phyloP scores from a whole-genome alignment of 1,139 yeast species.

The Hansenula anomala region DNA sequence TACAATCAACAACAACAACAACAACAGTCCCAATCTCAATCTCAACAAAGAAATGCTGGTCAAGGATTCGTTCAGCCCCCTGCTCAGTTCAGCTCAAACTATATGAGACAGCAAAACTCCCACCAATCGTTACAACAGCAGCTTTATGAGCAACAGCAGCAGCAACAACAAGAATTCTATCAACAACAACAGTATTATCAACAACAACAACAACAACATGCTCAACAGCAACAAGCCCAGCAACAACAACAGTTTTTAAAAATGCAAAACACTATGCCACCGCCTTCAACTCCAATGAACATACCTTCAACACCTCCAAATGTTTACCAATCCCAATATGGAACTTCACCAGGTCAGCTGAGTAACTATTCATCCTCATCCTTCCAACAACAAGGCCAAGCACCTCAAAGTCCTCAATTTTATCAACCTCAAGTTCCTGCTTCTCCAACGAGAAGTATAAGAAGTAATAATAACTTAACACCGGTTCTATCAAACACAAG shows the following conservation, averaged over 20 bases:
- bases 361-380: slow-evolving; percentile 10
- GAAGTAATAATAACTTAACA: slow-evolving; percentile 15
- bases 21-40: slow-evolving; percentile 22
- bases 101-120: slow-evolving; percentile 32
- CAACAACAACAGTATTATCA: slow-evolving; percentile 20
- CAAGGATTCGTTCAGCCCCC: slow-evolving; percentile 19
- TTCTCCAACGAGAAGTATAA: slow-evolving; percentile 21
- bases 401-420: slow-evolving; percentile 18
- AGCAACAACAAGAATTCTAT: slow-evolving; percentile 18
- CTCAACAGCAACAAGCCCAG: slow-evolving; percentile 16
- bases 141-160: slow-evolving; percentile 20
- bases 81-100: slow-evolving; percentile 28
- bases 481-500: slow-evolving; percentile 20
- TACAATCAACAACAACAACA: slow-evolving; percentile 23
- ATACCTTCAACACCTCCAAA: slow-evolving; percentile 19
- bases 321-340: slow-evolving; percentile 11
- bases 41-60: slow-evolving; percentile 15
- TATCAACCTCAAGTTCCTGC: slow-evolving; percentile 22
- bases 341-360: slow-evolving; percentile 20
- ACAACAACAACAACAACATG: slow-evolving; percentile 14
- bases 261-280: slow-evolving; percentile 24
- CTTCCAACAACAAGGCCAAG: slow-evolving; percentile 12
- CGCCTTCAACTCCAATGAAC: slow-evolving; percentile 20
- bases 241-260: slow-evolving; percentile 22
- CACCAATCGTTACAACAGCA: slow-evolving; percentile 33